phyloP scores from a whole-genome alignment of 495 filamentous ascomycete genomes.

The Podospora conica region DNA sequence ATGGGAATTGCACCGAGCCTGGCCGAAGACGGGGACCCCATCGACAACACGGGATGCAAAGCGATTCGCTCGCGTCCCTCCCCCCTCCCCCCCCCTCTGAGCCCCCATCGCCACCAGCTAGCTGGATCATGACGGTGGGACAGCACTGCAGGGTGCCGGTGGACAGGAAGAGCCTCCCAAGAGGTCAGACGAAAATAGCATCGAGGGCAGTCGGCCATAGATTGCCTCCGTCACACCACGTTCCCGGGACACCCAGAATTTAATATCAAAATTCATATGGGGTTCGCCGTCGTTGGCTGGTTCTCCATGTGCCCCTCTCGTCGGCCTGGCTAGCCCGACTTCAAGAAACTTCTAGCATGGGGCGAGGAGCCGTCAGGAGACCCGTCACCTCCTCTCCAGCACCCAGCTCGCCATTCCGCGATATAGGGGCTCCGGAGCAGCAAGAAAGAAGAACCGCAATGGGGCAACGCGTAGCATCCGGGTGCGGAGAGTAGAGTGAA shows the following conservation, averaged over 20 bases:
- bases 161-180: neutral
- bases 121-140: neutral
- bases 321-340: neutral
- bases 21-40: neutral
- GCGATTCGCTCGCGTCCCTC: neutral
- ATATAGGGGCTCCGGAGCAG: neutral
- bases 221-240: neutral
- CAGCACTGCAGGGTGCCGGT: neutral
- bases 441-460: neutral
- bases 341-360: neutral
- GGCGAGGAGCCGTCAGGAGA: neutral
- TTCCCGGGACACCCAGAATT: neutral
- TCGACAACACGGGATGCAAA: neutral
- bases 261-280: constrained; percentile 3
- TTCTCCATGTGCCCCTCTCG: neutral
- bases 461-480: neutral
- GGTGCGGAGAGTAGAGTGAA: neutral
- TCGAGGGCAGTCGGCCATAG: neutral
- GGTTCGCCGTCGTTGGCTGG: constrained; percentile 1
- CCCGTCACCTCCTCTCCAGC: neutral
- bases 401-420: neutral
- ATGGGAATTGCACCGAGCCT: neutral
- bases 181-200: neutral
- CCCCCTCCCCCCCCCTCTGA: neutral
- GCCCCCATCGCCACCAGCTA: neutral